phyloP scores from a whole-genome alignment of 495 filamentous ascomycete genomes.

The Parmelia sp. region DNA sequence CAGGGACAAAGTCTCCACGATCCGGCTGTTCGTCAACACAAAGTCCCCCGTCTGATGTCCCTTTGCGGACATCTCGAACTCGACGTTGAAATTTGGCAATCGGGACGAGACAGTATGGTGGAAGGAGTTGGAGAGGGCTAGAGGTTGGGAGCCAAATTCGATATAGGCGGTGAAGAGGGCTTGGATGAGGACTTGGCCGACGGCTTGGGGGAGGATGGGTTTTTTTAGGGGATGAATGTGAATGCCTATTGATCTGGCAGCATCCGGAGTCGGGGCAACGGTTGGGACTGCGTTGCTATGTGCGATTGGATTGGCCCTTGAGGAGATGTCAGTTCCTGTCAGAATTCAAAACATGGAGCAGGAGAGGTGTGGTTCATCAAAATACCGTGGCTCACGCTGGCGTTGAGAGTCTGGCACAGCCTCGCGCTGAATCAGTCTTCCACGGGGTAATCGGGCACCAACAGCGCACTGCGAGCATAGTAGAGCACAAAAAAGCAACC shows the following conservation, averaged over 20 bases:
- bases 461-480: background rate
- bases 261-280: background rate
- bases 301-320: background rate
- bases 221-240: background rate
- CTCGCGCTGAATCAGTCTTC: background rate
- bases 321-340: background rate
- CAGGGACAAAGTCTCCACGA: background rate
- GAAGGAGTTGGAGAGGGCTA: background rate
- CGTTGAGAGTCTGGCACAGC: background rate
- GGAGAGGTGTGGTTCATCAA: background rate
- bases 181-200: background rate
- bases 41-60: background rate
- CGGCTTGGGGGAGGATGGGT: background rate
- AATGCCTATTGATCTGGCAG: background rate
- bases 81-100: background rate
- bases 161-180: background rate
- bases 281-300: background rate
- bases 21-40: background rate
- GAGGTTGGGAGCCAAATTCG: background rate
- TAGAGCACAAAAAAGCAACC: background rate
- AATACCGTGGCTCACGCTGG: background rate
- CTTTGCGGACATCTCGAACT: background rate
- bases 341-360: background rate
- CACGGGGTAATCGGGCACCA: background rate
- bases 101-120: background rate